Evolutionary conservation across 805 yeast species (phyloP), one percentile per base, ranked within the genome.

Genomic region (Komagataella mondaviorum): DNA sequence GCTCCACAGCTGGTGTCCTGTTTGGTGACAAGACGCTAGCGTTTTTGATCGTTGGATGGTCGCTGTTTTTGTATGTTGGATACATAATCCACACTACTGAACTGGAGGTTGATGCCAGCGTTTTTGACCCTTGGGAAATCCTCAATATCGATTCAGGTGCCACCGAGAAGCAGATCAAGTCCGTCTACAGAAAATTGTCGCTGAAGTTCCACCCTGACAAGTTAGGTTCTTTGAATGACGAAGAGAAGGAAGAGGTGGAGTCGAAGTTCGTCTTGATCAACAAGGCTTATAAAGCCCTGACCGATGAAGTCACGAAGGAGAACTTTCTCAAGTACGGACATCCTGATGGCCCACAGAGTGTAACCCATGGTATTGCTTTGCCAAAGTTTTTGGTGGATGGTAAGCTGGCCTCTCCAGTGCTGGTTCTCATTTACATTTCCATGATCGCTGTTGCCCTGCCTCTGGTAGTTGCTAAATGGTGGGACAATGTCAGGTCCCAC

Each of bases 321-420:
- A 93, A 93, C 64, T 89, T 78, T 65, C 71, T 83, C 59, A 82
- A 79, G 59, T 93, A 84, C 61, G 99, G 99, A 49, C 96, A 95
- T 64, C 99, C 99, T 4, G 99, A 93, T 70, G 99, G 99, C 46
- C 96, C 95, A 46, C 96, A 88, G 66, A 87, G 87, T 23, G 75
- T 84, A 17, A 71, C 84, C 18, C 96, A 88, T 64, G 99, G 99
- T 55, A 89, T 93, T 65, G 99, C 98, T 0, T 70, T 93, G 57
- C 99, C 99, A 36, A 82, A 85, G 63, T 88, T 87, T 68, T 73
- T 93, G 55, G 86, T 95, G 30, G 96, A 88, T 56, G 89, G 95
- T 46, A 75, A 81, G 53, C 81, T 82, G 20, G 82, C 95, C 4
- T 77, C 83, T 3, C 59, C 84, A 20, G 70, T 88, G 54, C 68